phyloP scores from a whole-genome alignment of 2,329 filamentous ascomycete species.

The Huntiella bhutanensis region DNA sequence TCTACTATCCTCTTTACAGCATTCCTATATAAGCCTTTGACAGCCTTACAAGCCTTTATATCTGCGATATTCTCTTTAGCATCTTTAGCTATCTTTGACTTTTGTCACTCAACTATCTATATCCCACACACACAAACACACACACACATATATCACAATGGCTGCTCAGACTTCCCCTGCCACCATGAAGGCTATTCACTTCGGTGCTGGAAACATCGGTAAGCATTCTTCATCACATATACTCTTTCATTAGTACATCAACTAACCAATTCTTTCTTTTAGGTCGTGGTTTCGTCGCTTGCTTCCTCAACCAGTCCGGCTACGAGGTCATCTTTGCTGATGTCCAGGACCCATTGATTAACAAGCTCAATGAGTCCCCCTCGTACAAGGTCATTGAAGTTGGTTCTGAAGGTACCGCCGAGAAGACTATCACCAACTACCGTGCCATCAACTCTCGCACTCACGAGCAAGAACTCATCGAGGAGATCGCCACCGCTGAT shows the following conservation, averaged over 20 bases:
- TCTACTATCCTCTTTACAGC: neutral
- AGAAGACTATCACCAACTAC: constrained; percentile 82
- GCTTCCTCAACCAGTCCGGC: constrained; percentile 84
- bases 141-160: constrained; percentile 15
- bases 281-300: constrained; percentile 66
- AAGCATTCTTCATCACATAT: constrained; percentile 14
- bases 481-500: constrained; percentile 74
- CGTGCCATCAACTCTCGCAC: constrained; percentile 89
- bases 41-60: neutral
- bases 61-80: neutral
- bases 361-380: constrained; percentile 52
- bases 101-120: constrained; percentile 1
- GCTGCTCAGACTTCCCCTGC: constrained; percentile 17
- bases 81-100: neutral
- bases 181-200: constrained; percentile 54
- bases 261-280: constrained; percentile 1
- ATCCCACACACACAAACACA: neutral
- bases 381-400: constrained; percentile 90
- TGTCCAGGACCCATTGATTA: constrained; percentile 69
- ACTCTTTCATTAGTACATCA: neutral
- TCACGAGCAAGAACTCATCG: constrained; percentile 59
- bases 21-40: neutral
- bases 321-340: constrained; percentile 95
- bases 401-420: constrained; percentile 60
- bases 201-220: constrained; percentile 73